Evolutionary conservation across 352 stramenopile species (phyloP).

Genomic region (Blastocystis sp.): DNA sequence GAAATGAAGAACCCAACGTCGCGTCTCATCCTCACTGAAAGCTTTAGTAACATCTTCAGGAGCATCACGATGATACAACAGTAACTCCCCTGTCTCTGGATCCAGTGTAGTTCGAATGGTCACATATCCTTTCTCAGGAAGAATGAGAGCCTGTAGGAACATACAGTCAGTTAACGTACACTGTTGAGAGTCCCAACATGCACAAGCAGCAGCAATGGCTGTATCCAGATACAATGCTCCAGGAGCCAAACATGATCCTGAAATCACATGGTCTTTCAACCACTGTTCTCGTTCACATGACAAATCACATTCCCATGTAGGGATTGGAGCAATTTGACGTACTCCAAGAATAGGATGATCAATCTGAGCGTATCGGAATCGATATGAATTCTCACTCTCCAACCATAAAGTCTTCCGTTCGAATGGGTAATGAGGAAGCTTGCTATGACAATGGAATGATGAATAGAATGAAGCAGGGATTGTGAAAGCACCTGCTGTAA

Average conservation of each 20-base stretch:
- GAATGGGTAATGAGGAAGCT: conserved; percentile 54
- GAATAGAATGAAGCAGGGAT: neutral
- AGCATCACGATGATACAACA: conserved; percentile 36
- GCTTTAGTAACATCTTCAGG: conserved; percentile 17
- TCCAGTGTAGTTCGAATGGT: conserved; percentile 31
- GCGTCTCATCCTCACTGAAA: conserved; percentile 20
- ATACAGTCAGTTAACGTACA: conserved; percentile 34
- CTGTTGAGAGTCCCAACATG: neutral
- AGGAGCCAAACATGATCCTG: conserved; percentile 37
- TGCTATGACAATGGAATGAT: neutral
- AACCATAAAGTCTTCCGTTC: conserved; percentile 57
- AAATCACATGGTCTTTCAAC: conserved; percentile 44
- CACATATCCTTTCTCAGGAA: conserved; percentile 22
- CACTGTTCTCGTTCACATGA: conserved; percentile 8
- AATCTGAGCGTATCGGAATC: conserved; percentile 25
- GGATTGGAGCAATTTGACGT: conserved; percentile 13
- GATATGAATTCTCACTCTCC: conserved; percentile 48
- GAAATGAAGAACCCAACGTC: conserved; percentile 54
- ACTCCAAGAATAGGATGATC: conserved; percentile 52
- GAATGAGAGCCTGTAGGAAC: conserved; percentile 57
- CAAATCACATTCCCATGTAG: conserved; percentile 60
- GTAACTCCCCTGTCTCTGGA: conserved; percentile 28
- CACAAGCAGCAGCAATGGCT: conserved; percentile 26
- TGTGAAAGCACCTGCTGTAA: neutral
- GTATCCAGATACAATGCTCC: conserved; percentile 60